phyloP scores from a whole-genome alignment of 1,284 basidiomycete species.

The Trametes versicolor region DNA sequence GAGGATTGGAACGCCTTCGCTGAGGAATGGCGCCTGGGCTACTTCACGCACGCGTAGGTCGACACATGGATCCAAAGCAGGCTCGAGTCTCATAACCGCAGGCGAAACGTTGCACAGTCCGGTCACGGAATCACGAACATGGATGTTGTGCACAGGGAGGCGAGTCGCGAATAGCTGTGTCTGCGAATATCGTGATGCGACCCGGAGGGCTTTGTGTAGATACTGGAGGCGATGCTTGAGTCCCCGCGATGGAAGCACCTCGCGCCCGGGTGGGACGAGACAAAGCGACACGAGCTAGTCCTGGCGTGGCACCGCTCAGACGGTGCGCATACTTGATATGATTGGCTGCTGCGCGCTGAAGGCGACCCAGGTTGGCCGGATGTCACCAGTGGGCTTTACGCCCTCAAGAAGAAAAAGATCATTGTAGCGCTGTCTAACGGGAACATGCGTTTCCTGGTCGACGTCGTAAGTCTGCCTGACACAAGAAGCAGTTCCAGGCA shows the following conservation, averaged over 20 bases:
- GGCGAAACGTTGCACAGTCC: constrained; percentile 52
- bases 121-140: constrained; percentile 59
- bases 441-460: constrained; percentile 65
- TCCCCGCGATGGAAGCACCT: constrained; percentile 58
- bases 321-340: constrained; percentile 44
- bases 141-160: constrained; percentile 67
- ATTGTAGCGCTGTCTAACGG: constrained; percentile 70
- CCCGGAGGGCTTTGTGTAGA: constrained; percentile 46
- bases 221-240: constrained; percentile 62
- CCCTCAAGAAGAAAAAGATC: constrained; percentile 60
- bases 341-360: neutral
- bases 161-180: constrained; percentile 26
- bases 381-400: constrained; percentile 55
- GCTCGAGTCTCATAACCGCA: constrained; percentile 11
- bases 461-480: constrained; percentile 56
- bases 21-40: constrained; percentile 64
- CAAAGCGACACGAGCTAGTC: constrained; percentile 55
- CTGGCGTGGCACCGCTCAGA: constrained; percentile 65
- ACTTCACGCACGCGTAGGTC: constrained; percentile 57
- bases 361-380: constrained; percentile 60
- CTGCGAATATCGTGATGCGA: neutral
- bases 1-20: constrained; percentile 62
- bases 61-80: neutral
- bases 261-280: constrained; percentile 53
- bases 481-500: neutral